Evolutionary conservation across 331 rosid genomes (phyloP), one percentile per base, ranked within the genome.

Genomic region (Telfairia occidentalis): DNA sequence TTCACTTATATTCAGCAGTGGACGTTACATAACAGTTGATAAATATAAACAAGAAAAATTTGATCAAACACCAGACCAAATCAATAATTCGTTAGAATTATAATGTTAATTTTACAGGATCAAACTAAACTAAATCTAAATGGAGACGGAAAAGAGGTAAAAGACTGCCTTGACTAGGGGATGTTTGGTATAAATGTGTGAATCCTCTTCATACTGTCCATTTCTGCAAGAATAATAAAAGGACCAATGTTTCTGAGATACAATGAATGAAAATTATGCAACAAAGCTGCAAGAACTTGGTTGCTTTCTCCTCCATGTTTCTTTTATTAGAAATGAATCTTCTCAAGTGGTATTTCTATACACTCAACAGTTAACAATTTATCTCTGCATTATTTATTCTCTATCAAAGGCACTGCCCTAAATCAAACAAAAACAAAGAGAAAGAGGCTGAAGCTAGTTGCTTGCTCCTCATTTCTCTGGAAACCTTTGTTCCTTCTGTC

Each of bases 311-410:
- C 75, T 46, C 40, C 7, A 18, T 46, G 18, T 71, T 28, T 32
- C 3, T 26, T 70, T 71, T 71, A 71, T 70, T 71, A 71, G 28
- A 26, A 43, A 69, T 69, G 75, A 9, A 71, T 71, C 75, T 28
- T 18, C 42, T 16, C 29, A 28, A 46, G 43, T 71, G 8, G 29
- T 46, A 71, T 16, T 28, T 28, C 59, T 71, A 71, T 71, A 71
- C 75, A 71, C 75, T 71, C 18, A 3, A 29, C 16, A 28, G 9
- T 46, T 28, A 3, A 29, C 16, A 28, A 18, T 46, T 71, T 32
- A 43, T 71, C 75, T 16, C 58, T 9, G 7, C 1, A 48, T 71
- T 71, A 45, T 71, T 71, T 46, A 71, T 46, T 71, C 42, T 71
- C 42, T 71, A 46, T 59, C 18, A 46, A 71, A 71, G 23, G 18